Evolutionary conservation across 2,329 filamentous ascomycete genomes (phyloP), one percentile per base, ranked within the genome.

Genomic region (Trichoderma sp.): DNA sequence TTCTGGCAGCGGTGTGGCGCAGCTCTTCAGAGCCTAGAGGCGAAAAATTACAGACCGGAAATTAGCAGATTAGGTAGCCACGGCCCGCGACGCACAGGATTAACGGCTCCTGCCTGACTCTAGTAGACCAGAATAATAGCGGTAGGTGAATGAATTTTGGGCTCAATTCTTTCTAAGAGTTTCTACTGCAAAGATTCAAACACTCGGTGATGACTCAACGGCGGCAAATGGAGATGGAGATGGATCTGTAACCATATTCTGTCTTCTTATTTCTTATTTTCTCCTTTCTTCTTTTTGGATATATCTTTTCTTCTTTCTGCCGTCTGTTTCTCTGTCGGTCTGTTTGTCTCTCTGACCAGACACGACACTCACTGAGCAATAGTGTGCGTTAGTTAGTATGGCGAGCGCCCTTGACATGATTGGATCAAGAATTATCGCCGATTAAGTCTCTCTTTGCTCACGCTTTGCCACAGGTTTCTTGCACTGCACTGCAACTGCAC

Each of bases 381-480:
- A 47, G 65, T 14, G 65, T 47, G 56, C 66, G 12, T 24, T 24
- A 24, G 24, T 69, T 47, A 43, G 32, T 43, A 39, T 18, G 30
- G 64, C 51, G 64, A 14, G 26, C 43, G 26, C 56, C 28, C 32
- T 47, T 47, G 56, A 68, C 58, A 60, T 69, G 66, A 69, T 69
- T 69, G 66, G 66, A 61, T 61, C 26, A 69, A 28, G 56, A 61
- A 69, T 69, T 69, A 34, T 61, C 56, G 21, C 36, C 66, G 36
- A 47, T 24, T 32, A 26, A 69, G 56, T 39, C 56, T 61, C 7
- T 53, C 11, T 18, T 61, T 61, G 60, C 36, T 69, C 36, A 51
- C 36, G 64, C 56, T 69, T 69, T 69, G 56, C 66, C 66, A 69
- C 66, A 47, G 15, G 7, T 43, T 26, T 26, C 32, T 12, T 6